Conservation (phyloP, 2,329 filamentous ascomycete species). For the Penicillium sp. region DNA sequence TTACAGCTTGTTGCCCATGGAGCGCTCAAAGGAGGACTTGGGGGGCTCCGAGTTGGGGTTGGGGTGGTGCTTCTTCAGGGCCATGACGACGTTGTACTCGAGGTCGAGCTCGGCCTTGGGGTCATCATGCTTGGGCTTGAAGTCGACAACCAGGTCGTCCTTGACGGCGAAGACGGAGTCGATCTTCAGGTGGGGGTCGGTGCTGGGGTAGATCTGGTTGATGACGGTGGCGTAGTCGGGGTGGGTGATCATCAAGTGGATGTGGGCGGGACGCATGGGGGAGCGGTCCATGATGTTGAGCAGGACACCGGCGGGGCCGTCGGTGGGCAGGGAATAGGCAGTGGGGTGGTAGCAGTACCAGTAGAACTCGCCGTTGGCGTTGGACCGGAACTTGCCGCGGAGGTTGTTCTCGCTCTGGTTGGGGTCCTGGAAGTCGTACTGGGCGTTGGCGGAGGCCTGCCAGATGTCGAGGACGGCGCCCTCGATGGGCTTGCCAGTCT, state of each 20-base stretch:
- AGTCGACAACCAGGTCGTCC: conserved; percentile 61
- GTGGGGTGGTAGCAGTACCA: conserved; percentile 76
- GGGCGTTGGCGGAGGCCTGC: conserved; percentile 74
- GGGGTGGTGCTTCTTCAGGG: conserved; percentile 46
- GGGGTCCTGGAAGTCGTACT: conserved; percentile 76
- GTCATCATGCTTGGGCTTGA: conserved; percentile 53
- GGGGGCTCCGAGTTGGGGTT: conserved; percentile 43
- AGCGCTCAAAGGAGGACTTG: conserved; percentile 42
- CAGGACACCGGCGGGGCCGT: conserved; percentile 59
- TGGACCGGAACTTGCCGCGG: conserved; percentile 72
- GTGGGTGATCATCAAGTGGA: conserved; percentile 60
- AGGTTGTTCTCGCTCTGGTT: conserved; percentile 73
- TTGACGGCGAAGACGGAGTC: conserved; percentile 65
- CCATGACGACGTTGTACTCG: conserved; percentile 62
- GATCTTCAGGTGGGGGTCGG: conserved; percentile 59
- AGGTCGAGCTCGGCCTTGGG: conserved; percentile 60
- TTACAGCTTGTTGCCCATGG: conserved; percentile 26
- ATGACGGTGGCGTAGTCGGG: conserved; percentile 59
- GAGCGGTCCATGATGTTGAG: conserved; percentile 58
- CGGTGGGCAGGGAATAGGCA: conserved; percentile 69
- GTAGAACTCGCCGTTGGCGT: conserved; percentile 67
- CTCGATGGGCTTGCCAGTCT: conserved; percentile 66
- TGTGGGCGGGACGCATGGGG: conserved; percentile 63
- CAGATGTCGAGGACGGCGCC: conserved; percentile 75
- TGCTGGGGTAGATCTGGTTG: conserved; percentile 61